Base-by-base conservation (phyloP, 495 filamentous ascomycete species). In the Annulohypoxylon moriforme region DNA sequence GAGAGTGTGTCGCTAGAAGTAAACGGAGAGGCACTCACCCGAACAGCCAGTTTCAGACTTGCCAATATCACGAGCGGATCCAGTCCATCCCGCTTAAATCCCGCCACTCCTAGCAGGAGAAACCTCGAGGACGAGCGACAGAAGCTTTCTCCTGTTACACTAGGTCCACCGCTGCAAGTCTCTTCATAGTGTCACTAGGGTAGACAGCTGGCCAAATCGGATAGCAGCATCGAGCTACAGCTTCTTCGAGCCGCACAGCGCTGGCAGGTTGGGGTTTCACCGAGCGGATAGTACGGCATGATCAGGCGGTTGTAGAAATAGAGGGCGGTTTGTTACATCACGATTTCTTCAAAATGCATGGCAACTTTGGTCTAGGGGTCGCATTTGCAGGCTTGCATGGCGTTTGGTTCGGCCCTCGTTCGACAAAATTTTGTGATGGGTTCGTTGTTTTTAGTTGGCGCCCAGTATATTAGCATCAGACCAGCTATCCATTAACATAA, bases 331-430 rank as follows among this genome's bases (percentile, higher is more conserved):
- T 27, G 36, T 55, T 42, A 57, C 24, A 13, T 57, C 53, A 18
- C n/a, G 52, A 29, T 42, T 60, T 29, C 50, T 60, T 64, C 58
- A 64, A 72, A 72, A 68, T 72, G 64, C 64, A 72, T 68, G 64
- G 57, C 60, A 50, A 60, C 52, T 72, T 72, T 36, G 64, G 49
- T 40, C 60, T 47, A 27, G 34, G 63, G 60, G 25, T 67, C 49
- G 14, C 60, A 68, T 72, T 49, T 11, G 46, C 47, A 65, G 64
- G 64, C 60, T 68, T 50, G 69, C 69, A 67, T 8, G 69, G 69
- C 69, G 69, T 72, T 67, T 34, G 58, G 69, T 16, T 67, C 24
- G 69, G 42, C 11, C 14, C 33, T 36, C 46, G 33, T 60, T 67
- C 34, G 22, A 53, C 14, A 64, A 70, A 64, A 60, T 33, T 33